Evolutionary conservation across 2,329 filamentous ascomycete species (phyloP), one percentile per base, ranked within the genome.

Genomic region (Aspergillus persii): DNA sequence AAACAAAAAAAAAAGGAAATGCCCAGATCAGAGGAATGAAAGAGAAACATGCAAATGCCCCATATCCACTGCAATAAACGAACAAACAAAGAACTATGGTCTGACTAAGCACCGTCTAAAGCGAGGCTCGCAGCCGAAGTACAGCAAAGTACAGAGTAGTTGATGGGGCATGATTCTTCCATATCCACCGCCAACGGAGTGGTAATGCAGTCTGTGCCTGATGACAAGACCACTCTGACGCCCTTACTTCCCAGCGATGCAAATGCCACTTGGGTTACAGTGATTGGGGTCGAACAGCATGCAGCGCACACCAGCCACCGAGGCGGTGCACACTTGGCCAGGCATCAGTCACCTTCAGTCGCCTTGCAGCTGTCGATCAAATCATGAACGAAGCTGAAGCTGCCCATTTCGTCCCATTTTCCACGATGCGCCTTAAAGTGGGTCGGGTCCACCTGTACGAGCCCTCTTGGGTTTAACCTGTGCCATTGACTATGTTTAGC

Each of bases 251-350:
- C 46, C 30, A 49, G 47, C 33, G 46, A 33, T 18, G 39, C 29
- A 41, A 50, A 33, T 31, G 31, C 53, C 53, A 55, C 29, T 39
- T 55, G 36, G 5, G 12, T 6, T 3, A 6, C 30, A 8, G 12
- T 41, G 36, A 41, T 41, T 46, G 46, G 60, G 62, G 59, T 61
- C 61, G 46, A 8, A 18, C 54, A 41, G n/a, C 12, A 15, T 50
- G 49, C 47, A 50, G 33, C 23, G 30, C 26, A 11, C 61, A 52
- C 54, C 59, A 66, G 67, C 67, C 66, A 66, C 66, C 31, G 66
- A 58, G 68, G 67, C 67, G 62, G 68, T 69, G 67, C 63, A 65
- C 18, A 23, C 18, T 23, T 23, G 18, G 18, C 26, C 46, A 55
- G 57, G 54, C 55, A 61, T 60, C 53, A 48, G 54, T 12, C 33